Base-by-base conservation (phyloP, 2,329 filamentous ascomycete species). In the Botrytis cinerea region DNA sequence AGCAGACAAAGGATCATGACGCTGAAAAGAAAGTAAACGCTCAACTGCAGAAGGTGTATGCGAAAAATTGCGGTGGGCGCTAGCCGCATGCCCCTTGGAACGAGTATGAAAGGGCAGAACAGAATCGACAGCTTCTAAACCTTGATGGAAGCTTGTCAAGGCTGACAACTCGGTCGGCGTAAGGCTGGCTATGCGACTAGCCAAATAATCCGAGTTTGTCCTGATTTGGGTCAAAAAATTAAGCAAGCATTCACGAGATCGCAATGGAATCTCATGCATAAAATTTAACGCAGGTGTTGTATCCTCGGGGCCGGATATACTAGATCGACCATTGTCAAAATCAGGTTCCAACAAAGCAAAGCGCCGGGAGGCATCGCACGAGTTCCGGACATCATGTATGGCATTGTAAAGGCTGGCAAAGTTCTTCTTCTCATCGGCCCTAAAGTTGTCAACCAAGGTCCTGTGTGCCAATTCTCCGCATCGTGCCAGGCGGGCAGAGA, bases 201-300 rank as follows among this genome's bases (percentile, higher is more conserved):
- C 93, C 82, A 99, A 83, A 83, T 97, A 98, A 79, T 95, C 91
- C 54, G 94, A 91, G 81, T 97, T 95, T 76, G 92, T 94, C 78
- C 95, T 90, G 75, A 98, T 88, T 82, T 93, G 89, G 67, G 89
- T 91, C 78, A 98, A 84, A 80, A 98, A 95, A 75, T 90, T 89
- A 74, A 98, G 81, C 74, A 98, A 89, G 61, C 91, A 89, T 75
- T 93, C 89, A 80, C 93, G 87, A 73, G 93, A 90, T 75, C 92
- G 90, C 73, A 89, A 86, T 70, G 94, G 93, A 68, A 98, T 88
- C 79, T 94, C 90, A 81, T 92, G 89, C 71, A 92, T 83, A 77
- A 92, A 92, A 1, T 89, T 89, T 35, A 70, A 54, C 1, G 84
- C 82, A 61, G 85, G 84, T 74, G 82, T 80, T 32, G 84, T 80